A percentile compares a stretch with the other conserved stretches of the same genome.
phyloP scores from a whole-genome alignment of 2,329 filamentous ascomycete genomes.

The Oidium heveae region DNA sequence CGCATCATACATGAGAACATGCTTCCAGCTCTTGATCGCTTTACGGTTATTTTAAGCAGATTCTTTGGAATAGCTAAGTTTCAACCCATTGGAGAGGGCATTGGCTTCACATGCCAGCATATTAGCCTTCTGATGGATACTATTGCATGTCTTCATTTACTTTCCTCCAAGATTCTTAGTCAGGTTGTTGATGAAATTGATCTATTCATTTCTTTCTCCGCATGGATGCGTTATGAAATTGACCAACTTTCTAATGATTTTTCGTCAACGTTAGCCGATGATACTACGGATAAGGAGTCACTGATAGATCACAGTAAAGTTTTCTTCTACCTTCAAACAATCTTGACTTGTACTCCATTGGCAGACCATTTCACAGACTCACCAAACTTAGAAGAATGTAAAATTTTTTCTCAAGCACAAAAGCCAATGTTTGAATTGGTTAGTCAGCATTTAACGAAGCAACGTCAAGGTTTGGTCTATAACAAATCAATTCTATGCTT shows the following conservation, averaged over 20 bases:
- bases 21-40: constrained; percentile 65
- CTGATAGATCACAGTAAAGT: constrained; percentile 49
- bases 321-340: constrained; percentile 51
- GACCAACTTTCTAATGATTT: constrained; percentile 46
- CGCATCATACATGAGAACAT: constrained; percentile 67
- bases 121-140: constrained; percentile 43
- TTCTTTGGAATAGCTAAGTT: constrained; percentile 66
- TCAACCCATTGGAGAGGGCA: constrained; percentile 36
- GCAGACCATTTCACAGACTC: constrained; percentile 30
- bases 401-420: constrained; percentile 20
- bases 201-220: constrained; percentile 53
- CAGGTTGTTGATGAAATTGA: constrained; percentile 51
- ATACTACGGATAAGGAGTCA: constrained; percentile 53
- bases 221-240: constrained; percentile 66
- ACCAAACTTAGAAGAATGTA: constrained; percentile 23
- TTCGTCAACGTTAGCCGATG: constrained; percentile 31
- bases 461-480: constrained; percentile 12
- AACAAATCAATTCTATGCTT: constrained; percentile 31
- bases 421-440: constrained; percentile 21
- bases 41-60: constrained; percentile 55
- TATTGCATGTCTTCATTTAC: constrained; percentile 47
- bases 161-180: constrained; percentile 47
- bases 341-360: constrained; percentile 40
- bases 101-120: constrained; percentile 39
- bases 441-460: constrained; percentile 11